Percentiles rank a stretch among this genome's conserved stretches.
These are phyloP conservation scores for Plasmodium vivax DNA, from an alignment of 169 alveolate species.

Conservation along the genomic window DNA sequence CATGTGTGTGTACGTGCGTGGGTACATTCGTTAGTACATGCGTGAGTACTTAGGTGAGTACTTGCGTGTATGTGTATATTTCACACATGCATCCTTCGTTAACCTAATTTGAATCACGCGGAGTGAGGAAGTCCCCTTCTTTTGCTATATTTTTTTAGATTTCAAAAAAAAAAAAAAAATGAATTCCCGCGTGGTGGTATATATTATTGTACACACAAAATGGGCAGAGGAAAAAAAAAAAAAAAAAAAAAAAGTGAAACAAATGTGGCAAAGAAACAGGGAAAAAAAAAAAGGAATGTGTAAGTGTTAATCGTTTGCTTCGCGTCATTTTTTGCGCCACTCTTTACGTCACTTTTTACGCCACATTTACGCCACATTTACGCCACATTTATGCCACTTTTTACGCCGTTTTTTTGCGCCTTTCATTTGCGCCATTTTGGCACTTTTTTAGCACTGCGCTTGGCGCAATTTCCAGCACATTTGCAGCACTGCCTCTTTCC, in stretches of 20 bases:
- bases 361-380: no score
- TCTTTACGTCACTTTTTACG: neutral
- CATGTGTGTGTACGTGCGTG: neutral
- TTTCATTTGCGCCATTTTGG: neutral
- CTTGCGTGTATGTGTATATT: no score
- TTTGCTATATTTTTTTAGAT: conserved; percentile 5
- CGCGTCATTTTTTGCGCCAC: neutral
- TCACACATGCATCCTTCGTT: neutral
- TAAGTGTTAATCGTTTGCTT: neutral
- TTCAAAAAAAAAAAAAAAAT: conserved; percentile 3
- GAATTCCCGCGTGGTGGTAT: neutral
- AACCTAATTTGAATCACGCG: conserved; percentile 1
- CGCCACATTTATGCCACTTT: neutral
- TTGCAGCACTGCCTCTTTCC: neutral
- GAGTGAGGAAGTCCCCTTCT: neutral
- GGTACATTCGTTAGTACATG: no score
- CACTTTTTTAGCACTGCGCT: neutral
- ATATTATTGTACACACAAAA: conserved; percentile 59
- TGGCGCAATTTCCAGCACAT: neutral
- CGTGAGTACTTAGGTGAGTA: no score
- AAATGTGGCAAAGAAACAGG: neutral
- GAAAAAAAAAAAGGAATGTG: neutral
- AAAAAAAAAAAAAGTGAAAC: conserved; percentile 4
- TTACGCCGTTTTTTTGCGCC: neutral
- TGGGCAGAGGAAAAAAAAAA: conserved; percentile 11